Evolutionary conservation across 176 grass and related monocot genomes (phyloP), one percentile per base, ranked within the genome.

Genomic region (Bolboschoenus planiculmis): DNA sequence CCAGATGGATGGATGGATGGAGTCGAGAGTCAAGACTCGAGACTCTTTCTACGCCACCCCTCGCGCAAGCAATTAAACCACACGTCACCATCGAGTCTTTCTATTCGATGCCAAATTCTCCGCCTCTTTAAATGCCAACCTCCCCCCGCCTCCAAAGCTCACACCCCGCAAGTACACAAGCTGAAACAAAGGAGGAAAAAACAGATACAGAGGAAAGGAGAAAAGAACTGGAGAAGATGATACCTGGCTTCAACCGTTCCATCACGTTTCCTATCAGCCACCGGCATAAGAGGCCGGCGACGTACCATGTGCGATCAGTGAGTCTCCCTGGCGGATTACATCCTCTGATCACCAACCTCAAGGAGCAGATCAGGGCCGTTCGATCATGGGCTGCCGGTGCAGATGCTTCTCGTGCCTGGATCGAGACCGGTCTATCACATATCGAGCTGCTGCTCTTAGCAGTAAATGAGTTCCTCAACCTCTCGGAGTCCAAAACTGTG

Each of bases 281-380:
- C 20, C 65, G 50, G 14, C 50, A 77, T 2, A 80, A 53, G 6
- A 5, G 27, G 26, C 33, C 18, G 14, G 21, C 56, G 10, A 21
- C 57, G 1, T 81, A 64, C 57, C 91, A 93, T 83, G 78, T 93
- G 11, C 78, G 91, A 8, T 93, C 88, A 0, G 70, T 85, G 11
- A 93, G 91, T 85, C 86, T 93, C 43, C 88, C 89, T 20, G 83
- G 86, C 86, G 58, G 83, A 24, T 43, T 44, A n/a, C 86, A 93
- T 51, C 91, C 91, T 42, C 27, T 84, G 76, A 62, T 88, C 0
- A 78, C 60, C 1, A 72, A 93, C 75, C 86, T 93, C 16, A 78
- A 87, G 43, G 86, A 80, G 46, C 89, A 91, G 60, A 83, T 93
- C 10, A 9, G 50, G 7, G 91, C 86, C 26, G 84, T 93, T 16